Evolutionary conservation across 1,139 yeast species (phyloP), one percentile per base, ranked within the genome.

Genomic region (Pichia inconspicua): DNA sequence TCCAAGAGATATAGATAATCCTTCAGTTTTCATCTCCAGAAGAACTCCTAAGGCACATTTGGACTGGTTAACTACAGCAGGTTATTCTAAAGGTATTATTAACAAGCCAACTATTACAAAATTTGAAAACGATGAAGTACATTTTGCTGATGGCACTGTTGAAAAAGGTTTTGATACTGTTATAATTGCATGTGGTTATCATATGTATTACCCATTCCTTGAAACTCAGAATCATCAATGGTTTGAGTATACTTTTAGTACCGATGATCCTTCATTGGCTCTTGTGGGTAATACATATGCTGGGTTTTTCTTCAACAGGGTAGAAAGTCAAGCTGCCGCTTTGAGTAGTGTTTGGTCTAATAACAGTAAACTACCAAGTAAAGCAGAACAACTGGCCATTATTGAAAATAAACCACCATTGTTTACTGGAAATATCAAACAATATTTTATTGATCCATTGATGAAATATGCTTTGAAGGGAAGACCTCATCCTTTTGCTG

Each of bases 121-220:
- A 25, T 56, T 56, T 37, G 53, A 50, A 12, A 46, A 48, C 4
- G 51, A 51, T 15, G 38, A 50, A 1, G 64, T 71, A 4, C 53
- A 51, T 32, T 71, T 69, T 48, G 55, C 53, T 3, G 74, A 72
- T 54, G 75, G 74, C 0, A 48, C 66, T 9, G 55, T 54, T 10
- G 59, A 66, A 44, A 54, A 55, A 0, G 68, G 63, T 37, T 69
- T 73, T 43, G 77, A 73, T 49, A 53, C 53, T 10, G 60, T 74
- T 8, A 62, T 74, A 28, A 70, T 72, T 52, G 72, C 75, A 22
- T 72, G 77, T 1, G 78, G 78, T 4, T 74, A 73, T 56, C 67
- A 70, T 47, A 64, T 62, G 52, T 63, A 69, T 25, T 67, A 66
- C 46, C 74, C 74, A 15, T 71, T 71, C 49, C 50, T 71, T 14